Evolutionary conservation across 1,284 basidiomycete species (phyloP), one percentile per base, ranked within the genome.

Genomic region (Rhodotorula glutinis): DNA sequence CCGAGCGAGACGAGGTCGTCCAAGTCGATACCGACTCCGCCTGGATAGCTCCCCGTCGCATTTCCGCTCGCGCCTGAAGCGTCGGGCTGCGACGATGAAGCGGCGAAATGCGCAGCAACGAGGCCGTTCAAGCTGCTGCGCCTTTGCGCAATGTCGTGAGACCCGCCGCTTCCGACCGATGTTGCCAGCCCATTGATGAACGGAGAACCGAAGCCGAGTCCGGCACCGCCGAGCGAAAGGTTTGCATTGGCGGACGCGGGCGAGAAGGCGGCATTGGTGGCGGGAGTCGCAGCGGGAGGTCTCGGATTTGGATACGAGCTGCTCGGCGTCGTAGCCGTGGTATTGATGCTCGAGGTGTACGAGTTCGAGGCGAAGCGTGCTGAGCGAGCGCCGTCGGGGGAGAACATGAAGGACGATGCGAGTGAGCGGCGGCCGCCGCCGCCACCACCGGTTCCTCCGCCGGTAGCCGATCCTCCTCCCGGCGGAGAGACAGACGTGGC

Each of bases 301-400:
- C 62, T 53, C 3, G 64, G 54, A 17, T 56, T 25, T 5, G 67
- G 67, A 52, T 63, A 69, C 17, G 67, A 69, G 1, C 57, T 53
- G 1, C 61, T 63, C 9, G 67, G 67, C 5, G 67, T 69, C 10
- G 67, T 69, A 1, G 65, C 23, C 2, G 51, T 63, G 21, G 64
- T 69, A 29, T 57, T 62, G 51, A 64, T 55, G 56, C 66, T 68
- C 51, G 66, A 68, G n/a, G 66, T 49, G 63, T 64, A 58, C 10
- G 66, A 68, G 30, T 41, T 47, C 17, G 58, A 33, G 4, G 41
- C 49, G 56, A 44, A 38, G n/a, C 46, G 60, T 40, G 23, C 52
- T 19, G 55, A 56, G 9, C 21, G 61, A 55, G 46, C 47, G 40
- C 46, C 30, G 10, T n/a, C 46, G 23, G 57, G 44, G 19, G 65